Evolutionary conservation across 1,139 yeast genomes (phyloP).

Genomic region (Citeromyces hawaiiensis): DNA sequence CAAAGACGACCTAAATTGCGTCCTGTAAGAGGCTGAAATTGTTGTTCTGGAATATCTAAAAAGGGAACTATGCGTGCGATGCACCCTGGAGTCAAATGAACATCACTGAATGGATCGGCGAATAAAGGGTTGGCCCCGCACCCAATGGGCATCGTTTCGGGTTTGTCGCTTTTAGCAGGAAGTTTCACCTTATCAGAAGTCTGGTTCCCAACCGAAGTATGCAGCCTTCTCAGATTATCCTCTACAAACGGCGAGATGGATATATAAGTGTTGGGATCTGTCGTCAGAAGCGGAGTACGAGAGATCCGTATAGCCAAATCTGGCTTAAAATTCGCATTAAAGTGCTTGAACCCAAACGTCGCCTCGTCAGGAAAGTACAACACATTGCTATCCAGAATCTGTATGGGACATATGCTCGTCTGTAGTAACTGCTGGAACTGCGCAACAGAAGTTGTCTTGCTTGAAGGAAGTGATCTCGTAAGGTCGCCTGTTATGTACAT

Average conservation of each 20-base stretch:
- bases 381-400: slow-evolving; percentile 17
- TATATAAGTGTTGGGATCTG: slow-evolving; percentile 21
- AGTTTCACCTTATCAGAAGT: slow-evolving; percentile 13
- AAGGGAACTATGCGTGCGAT: slow-evolving; percentile 16
- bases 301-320: slow-evolving; percentile 17
- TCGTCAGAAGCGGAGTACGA: slow-evolving; percentile 18
- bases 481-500: slow-evolving; percentile 18
- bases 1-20: slow-evolving; percentile 1
- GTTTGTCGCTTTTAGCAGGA: slow-evolving; percentile 12
- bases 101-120: slow-evolving; percentile 38
- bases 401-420: slow-evolving; percentile 16
- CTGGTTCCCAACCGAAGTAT: slow-evolving; percentile 17
- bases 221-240: slow-evolving; percentile 17
- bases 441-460: slow-evolving; percentile 7
- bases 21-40: background rate
- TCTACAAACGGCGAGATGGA: slow-evolving; percentile 20
- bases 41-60: background rate
- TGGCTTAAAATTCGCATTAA: slow-evolving; percentile 15
- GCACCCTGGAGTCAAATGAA: slow-evolving; percentile 45
- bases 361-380: slow-evolving; percentile 13
- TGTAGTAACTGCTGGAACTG: slow-evolving; percentile 15
- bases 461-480: slow-evolving; percentile 10
- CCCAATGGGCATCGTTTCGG: slow-evolving; percentile 33
- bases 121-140: slow-evolving; percentile 38
- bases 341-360: slow-evolving; percentile 15